These are phyloP conservation scores for Neurospora discreta DNA, from an alignment of 495 filamentous ascomycete genomes.

Conservation along the genomic window DNA sequence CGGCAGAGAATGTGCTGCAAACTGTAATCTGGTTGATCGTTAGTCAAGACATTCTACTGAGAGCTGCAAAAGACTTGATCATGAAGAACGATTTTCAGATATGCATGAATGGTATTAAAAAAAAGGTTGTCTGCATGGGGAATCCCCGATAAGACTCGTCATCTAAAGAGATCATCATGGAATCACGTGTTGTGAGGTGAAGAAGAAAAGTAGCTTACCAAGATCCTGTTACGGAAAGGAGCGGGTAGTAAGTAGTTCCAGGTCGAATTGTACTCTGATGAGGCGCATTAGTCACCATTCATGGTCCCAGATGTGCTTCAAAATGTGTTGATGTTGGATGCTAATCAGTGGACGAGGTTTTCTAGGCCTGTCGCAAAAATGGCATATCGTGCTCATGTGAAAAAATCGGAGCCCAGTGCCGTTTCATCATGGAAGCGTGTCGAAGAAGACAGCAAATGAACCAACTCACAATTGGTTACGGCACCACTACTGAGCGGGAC, in stretches of 20 bases:
- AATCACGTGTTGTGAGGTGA: conserved; percentile 3
- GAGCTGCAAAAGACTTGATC: not conserved
- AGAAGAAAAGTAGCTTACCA: conserved; percentile 5
- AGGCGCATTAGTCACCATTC: not conserved
- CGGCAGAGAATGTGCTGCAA: not conserved
- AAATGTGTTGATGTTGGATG: conserved; percentile 10
- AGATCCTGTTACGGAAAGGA: not conserved
- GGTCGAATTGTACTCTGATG: not conserved
- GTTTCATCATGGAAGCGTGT: conserved; percentile 67
- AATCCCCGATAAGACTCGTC: conserved; percentile 79
- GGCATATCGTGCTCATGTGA: conserved; percentile 74
- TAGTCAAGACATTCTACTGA: not conserved
- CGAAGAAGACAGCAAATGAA: conserved; percentile 7
- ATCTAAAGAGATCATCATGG: conserved; percentile 66
- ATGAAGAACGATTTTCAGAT: conserved; percentile 35
- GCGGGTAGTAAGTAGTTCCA: not conserved
- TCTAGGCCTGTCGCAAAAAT: conserved; percentile 98
- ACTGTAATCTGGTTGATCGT: not conserved
- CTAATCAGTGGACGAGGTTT: conserved; percentile 99
- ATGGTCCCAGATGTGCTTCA: conserved; percentile 8
- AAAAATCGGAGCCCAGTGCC: conserved; percentile 99
- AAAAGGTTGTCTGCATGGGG: conserved; percentile 64
- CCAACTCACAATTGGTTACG: conserved; percentile 7
- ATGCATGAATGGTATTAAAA: conserved; percentile 74
- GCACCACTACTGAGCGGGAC: not conserved